Conservation (phyloP, 2,329 filamentous ascomycete genomes). For the Curvularia sp. region DNA sequence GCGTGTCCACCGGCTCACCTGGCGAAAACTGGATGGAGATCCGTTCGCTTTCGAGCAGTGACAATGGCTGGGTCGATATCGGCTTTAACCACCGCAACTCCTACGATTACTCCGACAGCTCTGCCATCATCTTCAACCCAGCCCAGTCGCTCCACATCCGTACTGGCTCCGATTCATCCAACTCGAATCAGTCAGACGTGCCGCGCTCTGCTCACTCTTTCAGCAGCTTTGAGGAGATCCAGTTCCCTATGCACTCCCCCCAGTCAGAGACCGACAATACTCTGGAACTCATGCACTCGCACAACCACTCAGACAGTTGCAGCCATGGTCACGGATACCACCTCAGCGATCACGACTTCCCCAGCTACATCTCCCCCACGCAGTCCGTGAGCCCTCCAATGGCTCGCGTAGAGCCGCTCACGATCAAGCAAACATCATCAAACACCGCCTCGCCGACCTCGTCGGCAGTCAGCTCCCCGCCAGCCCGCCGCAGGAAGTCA, state of each 20-base stretch:
- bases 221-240: constrained; percentile 81
- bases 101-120: constrained; percentile 68
- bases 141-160: constrained; percentile 87
- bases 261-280: constrained; percentile 67
- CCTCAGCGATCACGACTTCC: constrained; percentile 41
- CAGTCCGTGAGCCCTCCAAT: constrained; percentile 71
- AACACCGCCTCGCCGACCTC: constrained; percentile 67
- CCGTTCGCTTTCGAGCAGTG: constrained; percentile 81
- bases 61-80: constrained; percentile 86
- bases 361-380: constrained; percentile 53
- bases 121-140: constrained; percentile 84
- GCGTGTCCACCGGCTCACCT: constrained; percentile 67
- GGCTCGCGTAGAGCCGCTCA: constrained; percentile 71
- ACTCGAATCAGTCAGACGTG: constrained; percentile 72
- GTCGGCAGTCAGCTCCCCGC: constrained; percentile 60
- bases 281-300: constrained; percentile 37
- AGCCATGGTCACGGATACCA: constrained; percentile 36
- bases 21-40: constrained; percentile 85
- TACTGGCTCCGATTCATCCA: constrained; percentile 86
- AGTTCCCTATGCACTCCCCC: constrained; percentile 81
- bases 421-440: constrained; percentile 70
- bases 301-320: constrained; percentile 37
- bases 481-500: constrained; percentile 74
- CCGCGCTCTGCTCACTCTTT: constrained; percentile 67
- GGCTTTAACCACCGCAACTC: constrained; percentile 68